These are phyloP conservation scores for Iris pallida DNA, from an alignment of 116 monocot species.

Conservation along the genomic window DNA sequence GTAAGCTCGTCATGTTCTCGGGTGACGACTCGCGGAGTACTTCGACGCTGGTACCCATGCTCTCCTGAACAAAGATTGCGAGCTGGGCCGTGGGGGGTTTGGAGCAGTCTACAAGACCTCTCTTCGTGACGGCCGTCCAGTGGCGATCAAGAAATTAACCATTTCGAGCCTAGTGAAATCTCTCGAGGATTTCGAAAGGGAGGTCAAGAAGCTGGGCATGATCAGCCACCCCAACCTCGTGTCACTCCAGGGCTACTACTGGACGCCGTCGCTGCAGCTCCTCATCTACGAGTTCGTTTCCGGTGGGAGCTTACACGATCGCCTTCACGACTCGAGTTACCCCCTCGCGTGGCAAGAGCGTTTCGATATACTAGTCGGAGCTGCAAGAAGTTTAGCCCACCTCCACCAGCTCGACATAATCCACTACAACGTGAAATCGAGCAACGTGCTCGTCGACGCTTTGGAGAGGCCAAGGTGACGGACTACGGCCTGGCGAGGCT, in stretches of 20 bases:
- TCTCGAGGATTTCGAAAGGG: conserved; percentile 44
- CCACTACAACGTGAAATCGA: conserved; percentile 54
- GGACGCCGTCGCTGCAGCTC: conserved; percentile 49
- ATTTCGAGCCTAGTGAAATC: conserved; percentile 52
- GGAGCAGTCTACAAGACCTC: conserved; percentile 40
- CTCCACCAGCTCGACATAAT: conserved; percentile 34
- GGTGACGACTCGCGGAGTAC: conserved; percentile 23
- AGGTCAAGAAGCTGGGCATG: conserved; percentile 40
- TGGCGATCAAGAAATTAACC: conserved; percentile 49
- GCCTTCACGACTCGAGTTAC: conserved; percentile 30
- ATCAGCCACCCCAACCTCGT: conserved; percentile 37
- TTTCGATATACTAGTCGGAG: conserved; percentile 41
- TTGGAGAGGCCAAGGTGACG: conserved; percentile 33
- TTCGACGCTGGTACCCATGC: conserved; percentile 35
- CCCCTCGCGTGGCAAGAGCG: conserved; percentile 38
- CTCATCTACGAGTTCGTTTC: conserved; percentile 48
- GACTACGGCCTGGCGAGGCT: conserved; percentile 51
- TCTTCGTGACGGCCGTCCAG: conserved; percentile 30
- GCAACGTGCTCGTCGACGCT: conserved; percentile 41
- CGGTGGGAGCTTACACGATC: conserved; percentile 37
- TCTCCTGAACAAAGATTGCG: conserved; percentile 49
- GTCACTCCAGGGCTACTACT: conserved; percentile 41
- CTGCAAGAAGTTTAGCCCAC: conserved; percentile 32
- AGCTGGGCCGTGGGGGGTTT: conserved; percentile 50
- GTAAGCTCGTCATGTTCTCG: conserved; percentile 50